Base-by-base conservation (phyloP, 306 rosid species). In the Lablab purpureus region DNA sequence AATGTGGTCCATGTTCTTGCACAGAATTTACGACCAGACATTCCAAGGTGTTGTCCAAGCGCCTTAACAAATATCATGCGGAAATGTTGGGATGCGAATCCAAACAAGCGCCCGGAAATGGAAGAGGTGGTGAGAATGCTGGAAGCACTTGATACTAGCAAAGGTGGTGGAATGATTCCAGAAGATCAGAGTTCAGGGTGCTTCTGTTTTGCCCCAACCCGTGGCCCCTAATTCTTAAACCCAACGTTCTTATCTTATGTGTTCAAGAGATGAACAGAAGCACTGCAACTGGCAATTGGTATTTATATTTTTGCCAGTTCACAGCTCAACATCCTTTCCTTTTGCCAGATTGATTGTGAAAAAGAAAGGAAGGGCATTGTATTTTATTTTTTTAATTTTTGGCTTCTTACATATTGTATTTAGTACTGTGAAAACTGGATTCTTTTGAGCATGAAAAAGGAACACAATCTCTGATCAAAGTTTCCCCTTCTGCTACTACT, bases 151-250 rank as follows among this genome's bases (percentile, higher is more conserved):
- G 96, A 94, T 65, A 90, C 98, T 0, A 92, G 92, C 90, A 92
- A 89, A 76, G 97, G 98, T 10, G 97, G 97, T 27, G 97, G 98
- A 63, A 94, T 94, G 97, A 90, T 92, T 52, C 90, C 92, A 0
- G 96, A 94, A 12, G 92, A 88, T 78, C 94, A 91, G 74, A 11
- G 50, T 13, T 2, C 84, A 21, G 81, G 82, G 40, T 94, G 98
- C 85, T 87, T 90, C 81, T 94, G 96, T 83, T 91, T 94, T 32
- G 32, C 79, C 13, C 75, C 77, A 5, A 50, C 65, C 74, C 92
- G 97, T 2, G 98, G 97, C 55, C 97, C 97, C 0, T 91, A 70
- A 82, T 28, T 64, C 62, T 21, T 17, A 27, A 71, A 66, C 5
- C 65, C 56, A 41, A 37, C 59, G 15, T 60, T 37, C 1, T 79